Evolutionary conservation across 371 early-diverging fungal genomes (phyloP), one percentile per base, ranked within the genome.

Genomic region (Smittium mucronatum): DNA sequence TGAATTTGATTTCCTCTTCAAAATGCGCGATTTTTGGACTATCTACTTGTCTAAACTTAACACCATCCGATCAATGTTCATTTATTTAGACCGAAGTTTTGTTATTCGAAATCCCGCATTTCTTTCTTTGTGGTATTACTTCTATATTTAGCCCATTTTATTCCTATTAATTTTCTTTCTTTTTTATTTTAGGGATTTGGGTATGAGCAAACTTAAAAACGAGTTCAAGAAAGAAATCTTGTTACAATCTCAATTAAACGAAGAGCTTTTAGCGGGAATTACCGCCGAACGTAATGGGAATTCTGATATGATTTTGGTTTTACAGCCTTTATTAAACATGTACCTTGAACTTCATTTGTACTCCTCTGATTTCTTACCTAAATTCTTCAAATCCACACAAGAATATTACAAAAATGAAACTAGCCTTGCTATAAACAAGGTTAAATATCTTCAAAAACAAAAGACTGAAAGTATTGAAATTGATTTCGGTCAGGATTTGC

Each of bases 351-450:
- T 64, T 21, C 11, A 36, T 25, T 26, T 64, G 36, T 64, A 64
- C 31, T 15, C 16, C 11, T 25, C 25, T 26, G 30, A 31, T 15
- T 64, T 64, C 32, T 16, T 5, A 36, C 26, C 35, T 2, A 8
- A 16, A 31, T 31, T 64, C 28, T 34, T 64, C 5, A 36, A 64
- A 64, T 26, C 15, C 2, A 29, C 35, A 8, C 16, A 36, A 64
- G 26, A 29, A 8, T 64, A 64, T 36, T 64, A 64, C 64, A 31
- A 36, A 64, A 64, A 64, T 5, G 64, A 64, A 26, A 2, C 64
- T 26, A 36, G 32, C 26, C 21, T 64, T 29, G 36, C 35, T 31
- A 64, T 33, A 21, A 36, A 21, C 15, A 64, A 64, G 21, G 26
- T 34, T 34, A 64, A 25, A 64, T 25, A 64, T 21, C 5, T 2